Evolutionary conservation across 108 stramenopile species (phyloP).

Genomic region (Asterionellopsis glacialis): DNA sequence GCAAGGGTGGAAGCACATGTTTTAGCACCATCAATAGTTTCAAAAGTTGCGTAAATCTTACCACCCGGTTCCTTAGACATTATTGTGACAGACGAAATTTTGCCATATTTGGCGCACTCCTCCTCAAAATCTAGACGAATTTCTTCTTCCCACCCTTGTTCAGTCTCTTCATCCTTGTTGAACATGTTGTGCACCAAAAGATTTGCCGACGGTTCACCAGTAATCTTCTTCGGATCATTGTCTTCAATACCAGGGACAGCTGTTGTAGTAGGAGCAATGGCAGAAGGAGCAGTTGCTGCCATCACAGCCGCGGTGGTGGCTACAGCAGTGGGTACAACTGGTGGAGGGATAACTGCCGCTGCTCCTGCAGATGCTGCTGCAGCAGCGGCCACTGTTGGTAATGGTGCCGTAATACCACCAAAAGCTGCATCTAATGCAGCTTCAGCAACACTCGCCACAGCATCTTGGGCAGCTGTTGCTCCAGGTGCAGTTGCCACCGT

Average conservation of each 20-base stretch:
- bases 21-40: slow-evolving; percentile 50
- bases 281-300: slow-evolving; percentile 3
- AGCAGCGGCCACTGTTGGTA: slow-evolving; percentile 2
- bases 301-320: neutral
- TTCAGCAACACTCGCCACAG: slow-evolving; percentile 16
- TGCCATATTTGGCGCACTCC: slow-evolving; percentile 88
- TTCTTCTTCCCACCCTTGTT: slow-evolving; percentile 84
- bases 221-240: slow-evolving; percentile 30
- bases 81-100: slow-evolving; percentile 56
- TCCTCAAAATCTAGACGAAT: slow-evolving; percentile 86
- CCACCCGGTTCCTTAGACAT: slow-evolving; percentile 86
- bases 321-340: neutral
- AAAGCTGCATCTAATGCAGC: slow-evolving; percentile 14
- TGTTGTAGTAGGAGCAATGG: slow-evolving; percentile 10
- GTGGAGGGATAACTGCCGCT: neutral
- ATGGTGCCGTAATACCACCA: neutral
- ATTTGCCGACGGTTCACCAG: slow-evolving; percentile 17
- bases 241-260: neutral
- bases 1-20: slow-evolving; percentile 83
- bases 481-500: neutral
- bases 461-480: slow-evolving; percentile 23
- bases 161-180: slow-evolving; percentile 88
- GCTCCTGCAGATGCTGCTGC: neutral
- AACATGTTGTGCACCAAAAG: slow-evolving; percentile 93
- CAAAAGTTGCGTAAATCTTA: slow-evolving; percentile 85